Evolutionary conservation across 225 moss, liverwort and hornwort species (phyloP), one percentile per base, ranked within the genome.

Genomic region (Neckera pumila): DNA sequence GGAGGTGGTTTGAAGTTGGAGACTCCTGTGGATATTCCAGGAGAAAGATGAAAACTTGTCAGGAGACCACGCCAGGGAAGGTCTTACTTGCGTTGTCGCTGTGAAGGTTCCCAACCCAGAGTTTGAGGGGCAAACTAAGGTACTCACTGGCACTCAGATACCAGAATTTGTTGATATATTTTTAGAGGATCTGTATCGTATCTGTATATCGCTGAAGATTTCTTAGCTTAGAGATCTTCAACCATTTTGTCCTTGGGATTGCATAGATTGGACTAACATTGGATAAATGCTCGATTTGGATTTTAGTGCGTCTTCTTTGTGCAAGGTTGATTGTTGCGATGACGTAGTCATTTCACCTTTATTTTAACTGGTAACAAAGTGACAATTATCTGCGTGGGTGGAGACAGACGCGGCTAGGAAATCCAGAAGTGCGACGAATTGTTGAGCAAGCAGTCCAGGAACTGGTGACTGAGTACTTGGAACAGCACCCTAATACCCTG

Each of bases 41-140:
- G 98, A 97, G 92, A 99, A 97, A 85, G 97, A 99, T 93, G 97
- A 97, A 80, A 99, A 99, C 86, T 87, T 99, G 75, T 96, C 93
- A 86, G 98, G 98, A 87, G 98, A 99, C 70, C 98, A 99, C 80
- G 95, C 95, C 28, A 93, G 98, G 93, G 98, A 99, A 91, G 98
- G 98, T 67, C 91, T 99, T 54, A 97, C 97, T 81, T 97, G 98
- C 85, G 87, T 99, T 89, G 98, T 99, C 42, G 94, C 98, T 60
- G 98, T 99, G 63, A 99, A 97, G 92, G 94, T 99, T 89, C 96
- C 97, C 47, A 96, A 95, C 75, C 97, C 98, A 79, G 98, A 99
- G 88, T 99, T 99, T 91, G 98, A 99, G 89, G 98, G 98, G 45
- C 98, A 99, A 92, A 99, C 98, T 11, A 99, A 99, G 95, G 96